Base-by-base conservation (phyloP, 1,139 yeast genomes). In the Taphrina confusa region DNA sequence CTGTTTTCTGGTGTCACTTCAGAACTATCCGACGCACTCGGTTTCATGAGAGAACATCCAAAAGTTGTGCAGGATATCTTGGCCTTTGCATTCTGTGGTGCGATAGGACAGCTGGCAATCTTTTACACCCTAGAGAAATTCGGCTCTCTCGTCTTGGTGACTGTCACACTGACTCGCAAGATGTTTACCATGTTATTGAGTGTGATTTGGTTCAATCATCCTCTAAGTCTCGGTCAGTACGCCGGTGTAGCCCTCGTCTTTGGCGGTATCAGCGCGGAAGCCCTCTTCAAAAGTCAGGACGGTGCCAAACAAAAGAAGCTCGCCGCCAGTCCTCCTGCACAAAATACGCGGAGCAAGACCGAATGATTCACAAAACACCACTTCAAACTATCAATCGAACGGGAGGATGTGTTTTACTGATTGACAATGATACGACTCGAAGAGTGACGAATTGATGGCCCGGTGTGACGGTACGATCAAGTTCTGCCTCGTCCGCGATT, bases 131-230 rank as follows among this genome's bases (percentile, higher is more conserved):
- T 92, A 55, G 95, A 88, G 67, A 78, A 81, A 63, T 92, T 87
- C 70, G 96, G 92, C 57, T 87, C 96, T 2, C 76, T 92, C 63
- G 80, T 88, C 1, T 76, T 92, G 59, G 90, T 92, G 34, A 91
- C 96, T 30, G 94, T 95, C 18, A 94, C 97, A 0, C 97, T 92
- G 6, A 91, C 98, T 0, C 80, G 99, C 66, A 92, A 92, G 70
- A 91, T 92, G 97, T 76, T 90, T 58, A 89, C 97, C 56, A 91
- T 92, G 97, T 78, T 90, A 20, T 74, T 92, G 62, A 87, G 96
- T 69, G 96, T 92, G 57, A 71, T 88, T 1, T 76, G 92, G 66
- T 92, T 90, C 73, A 94, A 92, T 16, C 97, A 92, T 70, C 71
- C 72, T 3, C 79, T 92, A 66, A 78, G 76, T 31, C 5, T 62